Conservation (phyloP, 805 yeast species). For the Candida chilensis region DNA sequence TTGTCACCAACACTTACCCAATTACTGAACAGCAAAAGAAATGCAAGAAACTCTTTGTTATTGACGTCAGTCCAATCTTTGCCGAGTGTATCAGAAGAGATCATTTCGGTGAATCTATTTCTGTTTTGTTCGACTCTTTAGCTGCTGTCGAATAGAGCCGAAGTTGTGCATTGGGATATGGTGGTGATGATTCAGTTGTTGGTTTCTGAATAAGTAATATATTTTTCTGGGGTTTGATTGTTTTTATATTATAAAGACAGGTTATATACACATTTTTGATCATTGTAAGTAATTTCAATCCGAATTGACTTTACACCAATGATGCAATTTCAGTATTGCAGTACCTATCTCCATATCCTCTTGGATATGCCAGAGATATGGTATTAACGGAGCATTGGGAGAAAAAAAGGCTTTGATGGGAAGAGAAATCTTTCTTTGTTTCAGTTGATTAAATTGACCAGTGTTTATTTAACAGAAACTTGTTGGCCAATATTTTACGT, state of each 20-base stretch:
- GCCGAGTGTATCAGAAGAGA: slow-evolving; percentile 99
- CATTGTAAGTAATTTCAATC: no score
- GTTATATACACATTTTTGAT: slow-evolving; percentile 1
- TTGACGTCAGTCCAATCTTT: slow-evolving; percentile 90
- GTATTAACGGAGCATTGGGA: slow-evolving; percentile 60
- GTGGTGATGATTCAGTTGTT: no score
- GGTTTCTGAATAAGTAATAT: slow-evolving; percentile 1
- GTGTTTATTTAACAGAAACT: no score
- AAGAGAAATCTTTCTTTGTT: no score
- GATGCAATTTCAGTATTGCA: slow-evolving; percentile 48
- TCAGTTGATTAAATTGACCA: no score
- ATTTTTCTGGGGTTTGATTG: not conserved
- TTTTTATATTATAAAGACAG: not conserved
- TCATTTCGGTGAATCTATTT: slow-evolving; percentile 95
- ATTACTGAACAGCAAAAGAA: slow-evolving; percentile 50
- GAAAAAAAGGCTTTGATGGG: slow-evolving; percentile 13
- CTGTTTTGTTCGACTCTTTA: slow-evolving; percentile 84
- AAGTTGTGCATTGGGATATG: no score
- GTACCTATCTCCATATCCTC: slow-evolving; percentile 23
- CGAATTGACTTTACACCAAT: slow-evolving; percentile 26
- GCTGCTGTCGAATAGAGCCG: slow-evolving; percentile 41
- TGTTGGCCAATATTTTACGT: no score
- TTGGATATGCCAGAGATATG: slow-evolving; percentile 11
- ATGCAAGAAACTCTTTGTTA: slow-evolving; percentile 67
- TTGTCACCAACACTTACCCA: slow-evolving; percentile 95